These are phyloP conservation scores for Curvularia spicifera DNA, from an alignment of 2,329 filamentous ascomycete genomes.

Conservation along the genomic window DNA sequence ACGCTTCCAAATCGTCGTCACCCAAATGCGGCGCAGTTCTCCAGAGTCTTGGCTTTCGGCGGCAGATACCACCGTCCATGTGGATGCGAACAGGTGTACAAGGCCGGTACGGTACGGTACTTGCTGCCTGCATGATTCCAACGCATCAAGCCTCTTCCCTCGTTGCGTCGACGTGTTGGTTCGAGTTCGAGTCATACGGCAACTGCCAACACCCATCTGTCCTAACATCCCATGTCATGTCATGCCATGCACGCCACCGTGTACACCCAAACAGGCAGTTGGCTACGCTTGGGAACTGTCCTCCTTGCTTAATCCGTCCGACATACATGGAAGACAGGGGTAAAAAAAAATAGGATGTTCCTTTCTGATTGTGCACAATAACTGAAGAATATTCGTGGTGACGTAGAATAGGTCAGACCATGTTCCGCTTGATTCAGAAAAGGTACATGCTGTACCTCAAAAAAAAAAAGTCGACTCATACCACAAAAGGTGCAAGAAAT, in stretches of 20 bases:
- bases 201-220: not conserved
- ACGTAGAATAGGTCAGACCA: no score
- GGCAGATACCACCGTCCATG: not conserved
- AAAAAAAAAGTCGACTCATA: no score
- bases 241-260: conserved; percentile 6
- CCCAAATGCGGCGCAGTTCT: not conserved
- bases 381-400: no score
- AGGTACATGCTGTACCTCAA: no score
- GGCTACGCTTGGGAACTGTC: not conserved
- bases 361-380: not conserved
- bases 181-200: not conserved
- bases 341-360: not conserved
- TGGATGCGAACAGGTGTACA: no score
- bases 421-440: no score
- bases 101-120: not conserved
- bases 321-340: not conserved
- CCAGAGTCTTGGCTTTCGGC: not conserved
- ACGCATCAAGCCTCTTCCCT: not conserved
- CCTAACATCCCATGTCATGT: not conserved
- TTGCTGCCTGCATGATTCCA: not conserved
- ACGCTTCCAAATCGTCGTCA: not conserved
- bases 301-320: not conserved
- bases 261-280: not conserved
- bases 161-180: not conserved
- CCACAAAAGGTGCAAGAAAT: no score